Conservation (phyloP, 2,329 filamentous ascomycete species). For the Trichophyton benhamiae region DNA sequence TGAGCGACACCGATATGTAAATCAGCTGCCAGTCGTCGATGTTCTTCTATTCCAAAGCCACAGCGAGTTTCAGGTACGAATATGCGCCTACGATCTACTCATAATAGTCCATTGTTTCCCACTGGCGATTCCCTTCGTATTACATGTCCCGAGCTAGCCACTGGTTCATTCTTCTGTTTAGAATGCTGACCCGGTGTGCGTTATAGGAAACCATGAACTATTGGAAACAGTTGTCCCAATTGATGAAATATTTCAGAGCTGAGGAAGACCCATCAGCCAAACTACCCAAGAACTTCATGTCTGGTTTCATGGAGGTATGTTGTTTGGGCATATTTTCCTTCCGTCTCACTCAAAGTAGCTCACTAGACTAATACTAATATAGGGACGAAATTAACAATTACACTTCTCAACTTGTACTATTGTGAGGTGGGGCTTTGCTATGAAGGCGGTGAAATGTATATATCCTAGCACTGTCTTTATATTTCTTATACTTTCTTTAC, state of each 20-base stretch:
- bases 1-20: constrained; percentile 86
- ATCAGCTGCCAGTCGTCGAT: constrained; percentile 77
- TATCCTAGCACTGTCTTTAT: constrained; percentile 4
- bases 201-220: constrained; percentile 91
- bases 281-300: constrained; percentile 82
- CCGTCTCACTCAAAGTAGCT: not conserved
- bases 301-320: constrained; percentile 83
- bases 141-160: too few species aligned
- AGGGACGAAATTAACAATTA: constrained; percentile 19
- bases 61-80: constrained; percentile 75
- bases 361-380: not conserved
- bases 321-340: not conserved
- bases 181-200: constrained; percentile 7
- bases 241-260: constrained; percentile 91
- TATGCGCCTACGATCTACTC: too few species aligned
- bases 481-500: not conserved
- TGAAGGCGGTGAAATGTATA: constrained; percentile 10
- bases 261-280: constrained; percentile 66
- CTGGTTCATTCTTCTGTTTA: not conserved
- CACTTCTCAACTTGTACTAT: constrained; percentile 3
- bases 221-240: constrained; percentile 93
- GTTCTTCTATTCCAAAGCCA: constrained; percentile 84
- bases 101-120: too few species aligned
- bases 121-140: too few species aligned
- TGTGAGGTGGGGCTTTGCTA: not conserved